These are phyloP conservation scores for Meripilus lineatus DNA, from an alignment of 1,284 basidiomycete species.

Conservation along the genomic window DNA sequence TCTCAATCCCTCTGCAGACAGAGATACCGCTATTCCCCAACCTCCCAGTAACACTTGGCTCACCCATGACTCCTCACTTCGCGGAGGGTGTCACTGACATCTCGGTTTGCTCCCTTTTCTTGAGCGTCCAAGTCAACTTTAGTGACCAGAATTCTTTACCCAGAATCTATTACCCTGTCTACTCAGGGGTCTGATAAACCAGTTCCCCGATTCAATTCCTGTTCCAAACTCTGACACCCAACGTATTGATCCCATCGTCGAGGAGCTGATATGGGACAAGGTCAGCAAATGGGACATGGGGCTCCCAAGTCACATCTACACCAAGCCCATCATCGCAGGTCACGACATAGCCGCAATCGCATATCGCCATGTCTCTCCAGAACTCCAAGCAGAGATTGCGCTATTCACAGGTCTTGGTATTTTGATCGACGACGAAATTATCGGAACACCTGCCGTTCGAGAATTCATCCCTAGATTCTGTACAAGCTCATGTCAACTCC, in stretches of 20 bases:
- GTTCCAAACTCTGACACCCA: too few species aligned
- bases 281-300: neutral
- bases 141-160: too few species aligned
- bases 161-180: too few species aligned
- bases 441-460: conserved; percentile 1
- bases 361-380: conserved; percentile 10
- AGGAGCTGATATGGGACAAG: neutral
- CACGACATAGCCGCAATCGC: conserved; percentile 7
- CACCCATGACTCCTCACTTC: too few species aligned
- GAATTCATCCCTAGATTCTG: conserved; percentile 5
- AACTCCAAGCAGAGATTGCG: conserved; percentile 4
- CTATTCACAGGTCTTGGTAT: conserved; percentile 4
- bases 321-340: neutral
- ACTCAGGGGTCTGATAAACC: too few species aligned
- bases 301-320: neutral
- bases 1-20: too few species aligned
- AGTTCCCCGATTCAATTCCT: too few species aligned
- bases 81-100: too few species aligned
- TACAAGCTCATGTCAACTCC: neutral
- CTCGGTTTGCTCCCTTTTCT: too few species aligned
- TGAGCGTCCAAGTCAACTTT: too few species aligned
- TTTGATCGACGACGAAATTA: conserved; percentile 5
- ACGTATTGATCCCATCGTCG: neutral
- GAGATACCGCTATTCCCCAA: too few species aligned
- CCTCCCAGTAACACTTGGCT: too few species aligned